Evolutionary conservation across 2,329 filamentous ascomycete genomes (phyloP).

Genomic region (Venturia asperata): DNA sequence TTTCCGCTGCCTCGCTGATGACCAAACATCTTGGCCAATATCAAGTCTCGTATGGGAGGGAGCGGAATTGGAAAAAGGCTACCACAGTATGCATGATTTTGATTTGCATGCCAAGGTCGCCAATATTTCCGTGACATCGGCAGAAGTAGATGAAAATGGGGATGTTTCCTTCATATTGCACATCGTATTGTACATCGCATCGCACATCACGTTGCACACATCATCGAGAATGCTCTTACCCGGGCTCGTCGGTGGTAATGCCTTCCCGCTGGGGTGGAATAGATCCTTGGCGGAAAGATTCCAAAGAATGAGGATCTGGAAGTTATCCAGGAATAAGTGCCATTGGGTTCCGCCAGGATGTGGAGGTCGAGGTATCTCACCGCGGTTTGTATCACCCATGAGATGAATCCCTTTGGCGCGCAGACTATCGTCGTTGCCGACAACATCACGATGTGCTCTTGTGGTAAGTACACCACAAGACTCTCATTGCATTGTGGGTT

Average conservation of each 20-base stretch:
- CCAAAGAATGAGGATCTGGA: no score
- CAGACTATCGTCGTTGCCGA: background rate
- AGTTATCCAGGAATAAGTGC: no score
- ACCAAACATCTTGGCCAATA: constrained; percentile 12
- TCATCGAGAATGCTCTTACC: no score
- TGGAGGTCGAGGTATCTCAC: no score
- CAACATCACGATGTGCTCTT: background rate
- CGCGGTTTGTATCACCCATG: no score
- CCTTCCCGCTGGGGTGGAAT: no score
- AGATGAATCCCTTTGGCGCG: background rate
- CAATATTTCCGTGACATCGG: background rate
- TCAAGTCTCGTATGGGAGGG: background rate
- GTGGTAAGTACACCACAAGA: background rate
- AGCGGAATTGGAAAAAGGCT: background rate
- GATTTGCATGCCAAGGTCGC: background rate
- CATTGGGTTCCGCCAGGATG: no score
- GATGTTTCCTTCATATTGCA: background rate
- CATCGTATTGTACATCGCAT: no score
- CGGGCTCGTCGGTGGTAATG: no score
- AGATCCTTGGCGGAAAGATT: no score
- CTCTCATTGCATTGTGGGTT: background rate
- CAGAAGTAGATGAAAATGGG: background rate
- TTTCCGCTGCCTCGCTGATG: background rate
- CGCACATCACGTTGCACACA: no score
- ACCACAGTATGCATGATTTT: background rate